These are phyloP conservation scores for Linnemannia elongata DNA, from an alignment of 192 early-diverging fungal species.

Conservation along the genomic window DNA sequence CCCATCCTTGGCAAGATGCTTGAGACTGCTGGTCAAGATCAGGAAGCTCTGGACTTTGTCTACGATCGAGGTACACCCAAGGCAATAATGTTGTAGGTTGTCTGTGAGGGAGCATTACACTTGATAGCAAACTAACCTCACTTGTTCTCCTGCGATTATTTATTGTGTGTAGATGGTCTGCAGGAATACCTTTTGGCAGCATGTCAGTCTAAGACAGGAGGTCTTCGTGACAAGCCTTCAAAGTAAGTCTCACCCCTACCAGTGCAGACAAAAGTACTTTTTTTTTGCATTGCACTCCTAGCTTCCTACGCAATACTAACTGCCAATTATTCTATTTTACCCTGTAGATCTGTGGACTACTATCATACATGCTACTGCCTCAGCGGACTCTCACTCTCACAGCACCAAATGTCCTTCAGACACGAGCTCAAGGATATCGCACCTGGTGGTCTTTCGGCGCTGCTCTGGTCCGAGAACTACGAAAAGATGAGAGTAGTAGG, in stretches of 20 bases:
- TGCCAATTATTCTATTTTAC: neutral
- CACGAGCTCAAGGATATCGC: slow-evolving; percentile 40
- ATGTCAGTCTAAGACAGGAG: slow-evolving; percentile 85
- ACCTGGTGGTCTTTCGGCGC: slow-evolving; percentile 54
- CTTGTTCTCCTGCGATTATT: neutral
- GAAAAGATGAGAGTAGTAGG: slow-evolving; percentile 60
- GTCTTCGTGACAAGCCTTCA: slow-evolving; percentile 92
- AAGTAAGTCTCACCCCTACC: slow-evolving; percentile 65
- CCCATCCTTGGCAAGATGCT: slow-evolving; percentile 74
- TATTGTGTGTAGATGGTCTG: slow-evolving; percentile 68
- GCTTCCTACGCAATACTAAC: neutral
- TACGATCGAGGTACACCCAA: slow-evolving; percentile 59
- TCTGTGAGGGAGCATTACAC: neutral
- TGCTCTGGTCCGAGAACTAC: slow-evolving; percentile 54
- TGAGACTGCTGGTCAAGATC: slow-evolving; percentile 19
- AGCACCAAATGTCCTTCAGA: slow-evolving; percentile 74
- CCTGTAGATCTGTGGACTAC: slow-evolving; percentile 75
- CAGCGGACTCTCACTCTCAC: slow-evolving; percentile 86
- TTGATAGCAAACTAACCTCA: neutral
- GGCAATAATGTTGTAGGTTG: neutral
- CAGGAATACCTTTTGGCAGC: slow-evolving; percentile 92
- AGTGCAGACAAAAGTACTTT: neutral
- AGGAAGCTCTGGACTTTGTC: slow-evolving; percentile 56
- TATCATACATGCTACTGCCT: slow-evolving; percentile 98
- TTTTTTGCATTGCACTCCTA: neutral